phyloP scores from a whole-genome alignment of 2,329 filamentous ascomycete genomes.

The Paramyrothecium roridum region DNA sequence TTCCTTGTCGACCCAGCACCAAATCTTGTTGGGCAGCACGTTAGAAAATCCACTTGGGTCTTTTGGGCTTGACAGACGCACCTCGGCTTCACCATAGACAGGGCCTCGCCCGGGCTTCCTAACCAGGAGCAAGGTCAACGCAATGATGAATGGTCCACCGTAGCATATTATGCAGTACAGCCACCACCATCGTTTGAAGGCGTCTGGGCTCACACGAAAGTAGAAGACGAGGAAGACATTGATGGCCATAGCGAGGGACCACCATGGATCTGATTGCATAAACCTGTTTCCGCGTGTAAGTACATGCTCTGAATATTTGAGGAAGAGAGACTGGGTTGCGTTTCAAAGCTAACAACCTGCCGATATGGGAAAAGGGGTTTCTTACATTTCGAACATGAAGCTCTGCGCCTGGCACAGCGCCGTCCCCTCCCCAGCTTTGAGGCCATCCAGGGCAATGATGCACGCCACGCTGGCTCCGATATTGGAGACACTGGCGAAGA shows the following conservation, averaged over 20 bases:
- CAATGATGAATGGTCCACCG: conserved; percentile 66
- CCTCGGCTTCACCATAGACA: conserved; percentile 56
- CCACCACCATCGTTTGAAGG: conserved; percentile 70
- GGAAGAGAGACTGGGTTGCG: too few relatives aligned
- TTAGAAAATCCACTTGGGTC: too few relatives aligned
- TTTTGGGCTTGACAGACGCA: conserved; percentile 25
- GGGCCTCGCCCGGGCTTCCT: conserved; percentile 29
- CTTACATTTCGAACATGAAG: conserved; percentile 66
- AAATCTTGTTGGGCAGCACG: conserved; percentile 40
- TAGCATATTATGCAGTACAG: conserved; percentile 70
- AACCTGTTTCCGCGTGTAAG: conserved; percentile 48
- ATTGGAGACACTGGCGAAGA: conserved; percentile 59
- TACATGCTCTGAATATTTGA: not conserved
- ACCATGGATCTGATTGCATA: conserved; percentile 73
- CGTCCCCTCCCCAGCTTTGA: conserved; percentile 49
- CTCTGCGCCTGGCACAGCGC: conserved; percentile 60
- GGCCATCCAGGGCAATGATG: conserved; percentile 65
- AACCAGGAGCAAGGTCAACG: conserved; percentile 62
- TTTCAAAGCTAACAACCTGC: conserved; percentile 45
- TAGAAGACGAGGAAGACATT: conserved; percentile 74
- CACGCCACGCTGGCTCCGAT: conserved; percentile 62
- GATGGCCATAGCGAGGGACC: conserved; percentile 78
- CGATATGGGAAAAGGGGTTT: conserved; percentile 10
- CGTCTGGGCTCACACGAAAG: conserved; percentile 57
- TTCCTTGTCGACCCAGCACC: conserved; percentile 57